Conservation (phyloP, 2,329 filamentous ascomycete species). For the Botrytis tulipae region DNA sequence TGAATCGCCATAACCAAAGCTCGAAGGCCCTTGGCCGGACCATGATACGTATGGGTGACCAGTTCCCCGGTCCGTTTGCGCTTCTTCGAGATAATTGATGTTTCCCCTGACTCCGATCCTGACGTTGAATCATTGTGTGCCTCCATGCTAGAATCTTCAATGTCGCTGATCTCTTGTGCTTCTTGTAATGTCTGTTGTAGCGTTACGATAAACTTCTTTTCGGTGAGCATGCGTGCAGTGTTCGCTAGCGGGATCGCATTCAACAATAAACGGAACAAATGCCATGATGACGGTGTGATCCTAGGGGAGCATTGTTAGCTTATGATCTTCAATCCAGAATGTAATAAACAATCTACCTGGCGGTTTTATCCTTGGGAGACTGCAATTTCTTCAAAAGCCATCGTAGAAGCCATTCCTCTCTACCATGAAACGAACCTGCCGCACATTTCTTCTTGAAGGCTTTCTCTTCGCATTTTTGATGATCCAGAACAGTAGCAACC, state of each 20-base stretch:
- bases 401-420: constrained; percentile 64
- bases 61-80: constrained; percentile 36
- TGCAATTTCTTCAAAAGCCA: constrained; percentile 63
- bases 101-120: constrained; percentile 29
- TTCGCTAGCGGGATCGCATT: constrained; percentile 66
- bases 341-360: constrained; percentile 29
- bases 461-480: constrained; percentile 1
- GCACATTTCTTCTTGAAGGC: constrained; percentile 12
- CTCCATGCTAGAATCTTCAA: constrained; percentile 29
- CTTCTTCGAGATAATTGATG: constrained; percentile 40
- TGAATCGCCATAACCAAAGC: constrained; percentile 31
- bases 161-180: constrained; percentile 38
- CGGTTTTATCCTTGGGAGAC: constrained; percentile 39
- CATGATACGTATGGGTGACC: constrained; percentile 19
- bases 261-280: constrained; percentile 59
- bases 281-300: constrained; percentile 48
- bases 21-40: constrained; percentile 4
- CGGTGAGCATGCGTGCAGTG: constrained; percentile 67
- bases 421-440: constrained; percentile 37
- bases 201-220: constrained; percentile 65
- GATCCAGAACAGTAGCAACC: constrained; percentile 22
- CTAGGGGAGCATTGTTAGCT: constrained; percentile 21
- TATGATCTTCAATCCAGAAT: neutral
- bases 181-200: constrained; percentile 66
- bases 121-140: constrained; percentile 7